These are phyloP conservation scores for Cladosporium halotolerans DNA, from an alignment of 2,329 filamentous ascomycete species.

Conservation along the genomic window DNA sequence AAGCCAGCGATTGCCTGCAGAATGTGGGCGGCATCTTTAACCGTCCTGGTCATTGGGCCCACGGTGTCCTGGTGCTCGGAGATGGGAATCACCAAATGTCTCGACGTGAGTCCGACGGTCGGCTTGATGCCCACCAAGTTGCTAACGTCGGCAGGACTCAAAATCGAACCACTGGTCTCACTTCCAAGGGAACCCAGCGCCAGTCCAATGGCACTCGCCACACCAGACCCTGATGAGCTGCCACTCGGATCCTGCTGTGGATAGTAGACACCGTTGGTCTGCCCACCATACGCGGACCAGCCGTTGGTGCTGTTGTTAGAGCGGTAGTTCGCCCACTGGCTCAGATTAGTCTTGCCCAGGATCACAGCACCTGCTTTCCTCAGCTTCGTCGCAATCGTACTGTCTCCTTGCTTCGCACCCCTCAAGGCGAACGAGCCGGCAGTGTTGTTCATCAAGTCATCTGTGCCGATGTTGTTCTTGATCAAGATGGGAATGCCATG, in stretches of 20 bases:
- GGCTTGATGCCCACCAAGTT: slow-evolving; percentile 64
- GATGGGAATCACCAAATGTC: slow-evolving; percentile 59
- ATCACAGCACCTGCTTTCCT: slow-evolving; percentile 57
- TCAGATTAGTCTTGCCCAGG: slow-evolving; percentile 60
- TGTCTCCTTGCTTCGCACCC: slow-evolving; percentile 54
- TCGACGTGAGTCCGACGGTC: slow-evolving; percentile 58
- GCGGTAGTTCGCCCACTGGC: slow-evolving; percentile 60
- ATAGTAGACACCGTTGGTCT: slow-evolving; percentile 56
- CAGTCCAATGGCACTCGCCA: slow-evolving; percentile 54
- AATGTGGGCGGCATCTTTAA: slow-evolving; percentile 53
- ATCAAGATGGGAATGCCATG: slow-evolving; percentile 61
- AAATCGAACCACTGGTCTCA: slow-evolving; percentile 58
- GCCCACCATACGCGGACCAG: slow-evolving; percentile 60
- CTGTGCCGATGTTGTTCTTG: slow-evolving; percentile 62
- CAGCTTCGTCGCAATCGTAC: slow-evolving; percentile 54
- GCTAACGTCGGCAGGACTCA: slow-evolving; percentile 50
- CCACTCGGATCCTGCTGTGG: slow-evolving; percentile 56
- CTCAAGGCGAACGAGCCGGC: slow-evolving; percentile 59
- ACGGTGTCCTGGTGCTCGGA: slow-evolving; percentile 51
- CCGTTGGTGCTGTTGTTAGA: slow-evolving; percentile 53
- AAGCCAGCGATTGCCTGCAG: slow-evolving; percentile 53
- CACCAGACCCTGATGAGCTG: slow-evolving; percentile 57
- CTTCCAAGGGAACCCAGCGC: slow-evolving; percentile 55
- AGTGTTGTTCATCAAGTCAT: slow-evolving; percentile 57
- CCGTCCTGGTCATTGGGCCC: slow-evolving; percentile 52